phyloP scores from a whole-genome alignment of 345 rosid genomes.

The Mallotus nudiflorus region DNA sequence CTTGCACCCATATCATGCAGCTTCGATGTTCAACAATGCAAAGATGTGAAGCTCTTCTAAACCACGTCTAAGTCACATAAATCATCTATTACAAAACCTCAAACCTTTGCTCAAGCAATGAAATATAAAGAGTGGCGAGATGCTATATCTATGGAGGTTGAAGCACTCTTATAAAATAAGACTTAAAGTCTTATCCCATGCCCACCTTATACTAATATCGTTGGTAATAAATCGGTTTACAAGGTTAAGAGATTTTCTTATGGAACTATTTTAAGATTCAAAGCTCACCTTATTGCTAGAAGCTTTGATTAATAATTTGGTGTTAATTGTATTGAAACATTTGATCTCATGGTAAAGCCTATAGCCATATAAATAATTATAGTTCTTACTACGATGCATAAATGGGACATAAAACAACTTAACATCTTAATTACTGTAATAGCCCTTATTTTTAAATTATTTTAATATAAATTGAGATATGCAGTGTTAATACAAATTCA shows the following conservation, averaged over 20 bases:
- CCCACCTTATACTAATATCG: not conserved
- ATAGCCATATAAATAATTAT: too few relatives aligned
- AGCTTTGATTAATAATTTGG: not conserved
- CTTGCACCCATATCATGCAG: too few relatives aligned
- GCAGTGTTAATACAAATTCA: too few relatives aligned
- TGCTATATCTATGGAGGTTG: not conserved
- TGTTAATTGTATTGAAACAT: not conserved
- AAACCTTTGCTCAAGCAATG: not conserved
- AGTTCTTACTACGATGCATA: too few relatives aligned
- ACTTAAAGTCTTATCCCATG: not conserved
- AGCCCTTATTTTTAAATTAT: too few relatives aligned
- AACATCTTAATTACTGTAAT: too few relatives aligned
- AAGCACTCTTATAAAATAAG: not conserved
- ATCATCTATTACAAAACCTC: not conserved
- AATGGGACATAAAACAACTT: too few relatives aligned
- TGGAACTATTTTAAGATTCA: too few relatives aligned
- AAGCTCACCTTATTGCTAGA: not conserved
- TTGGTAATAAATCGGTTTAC: not conserved
- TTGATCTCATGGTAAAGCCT: too few relatives aligned
- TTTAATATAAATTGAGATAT: too few relatives aligned
- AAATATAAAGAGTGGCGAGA: not conserved
- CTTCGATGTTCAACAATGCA: not conserved
- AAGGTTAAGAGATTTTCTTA: not conserved
- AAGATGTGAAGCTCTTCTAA: not conserved
- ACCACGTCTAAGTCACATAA: not conserved